A percentile compares a stretch with the other conserved stretches of the same genome.
Evolutionary conservation across 495 filamentous ascomycete species (phyloP).

Genomic region (Hypoxylon trugodes): DNA sequence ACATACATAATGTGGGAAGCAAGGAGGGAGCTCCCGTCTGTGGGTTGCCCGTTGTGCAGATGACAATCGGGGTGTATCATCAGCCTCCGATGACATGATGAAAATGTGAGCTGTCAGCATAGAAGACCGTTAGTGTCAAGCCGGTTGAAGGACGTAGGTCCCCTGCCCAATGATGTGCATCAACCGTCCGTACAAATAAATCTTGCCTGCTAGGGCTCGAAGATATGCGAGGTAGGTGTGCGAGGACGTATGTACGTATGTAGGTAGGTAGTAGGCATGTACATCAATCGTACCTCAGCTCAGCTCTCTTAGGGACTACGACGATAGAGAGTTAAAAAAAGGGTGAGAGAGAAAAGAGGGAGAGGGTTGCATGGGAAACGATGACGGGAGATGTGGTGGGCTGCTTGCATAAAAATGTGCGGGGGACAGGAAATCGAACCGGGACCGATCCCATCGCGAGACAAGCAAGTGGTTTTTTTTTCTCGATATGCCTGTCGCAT

Average conservation of each 20-base stretch:
- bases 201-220: conserved; percentile 13
- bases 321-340: too few species aligned
- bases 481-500: conserved; percentile 18
- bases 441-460: conserved; percentile 42
- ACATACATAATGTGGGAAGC: conserved; percentile 21
- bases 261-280: too few species aligned
- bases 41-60: conserved; percentile 33
- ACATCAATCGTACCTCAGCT: conserved; percentile 24
- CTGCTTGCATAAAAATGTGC: conserved; percentile 45
- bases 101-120: conserved; percentile 41
- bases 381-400: conserved; percentile 42
- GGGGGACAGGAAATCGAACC: conserved; percentile 46
- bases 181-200: conserved; percentile 23
- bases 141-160: conserved; percentile 1
- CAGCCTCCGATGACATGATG: conserved; percentile 39
- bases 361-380: conserved; percentile 44
- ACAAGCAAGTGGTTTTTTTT: conserved; percentile 30
- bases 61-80: conserved; percentile 41
- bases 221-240: background rate
- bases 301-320: conserved; percentile 16
- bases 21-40: conserved; percentile 38
- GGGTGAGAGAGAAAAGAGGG: too few species aligned
- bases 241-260: too few species aligned
- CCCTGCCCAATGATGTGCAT: conserved; percentile 39
- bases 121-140: conserved; percentile 22